Conservation (phyloP, 768 basidiomycete species). For the Leccinum rimulosum region DNA sequence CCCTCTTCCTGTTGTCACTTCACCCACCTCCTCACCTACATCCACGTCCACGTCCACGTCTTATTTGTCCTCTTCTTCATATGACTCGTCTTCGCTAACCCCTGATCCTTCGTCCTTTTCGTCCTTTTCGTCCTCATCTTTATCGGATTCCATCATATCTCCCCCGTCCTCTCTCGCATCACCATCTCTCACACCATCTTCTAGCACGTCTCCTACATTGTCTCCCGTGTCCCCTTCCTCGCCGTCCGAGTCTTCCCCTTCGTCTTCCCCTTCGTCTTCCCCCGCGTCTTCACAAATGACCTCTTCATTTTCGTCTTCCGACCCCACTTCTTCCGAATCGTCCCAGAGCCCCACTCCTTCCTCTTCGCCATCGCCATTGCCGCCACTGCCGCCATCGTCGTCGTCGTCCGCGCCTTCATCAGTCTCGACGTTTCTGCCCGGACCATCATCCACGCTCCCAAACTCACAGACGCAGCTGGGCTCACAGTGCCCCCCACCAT, state of each 20-base stretch:
- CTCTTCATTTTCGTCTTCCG: neutral
- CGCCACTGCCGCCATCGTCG: neutral
- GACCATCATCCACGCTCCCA: slow-evolving; percentile 1
- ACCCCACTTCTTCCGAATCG: neutral
- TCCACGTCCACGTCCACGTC: neutral
- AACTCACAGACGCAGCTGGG: slow-evolving; percentile 21
- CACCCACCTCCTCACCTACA: neutral
- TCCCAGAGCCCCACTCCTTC: neutral
- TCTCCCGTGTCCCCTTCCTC: neutral
- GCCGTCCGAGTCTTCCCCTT: neutral
- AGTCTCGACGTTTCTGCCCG: neutral
- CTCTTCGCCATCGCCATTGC: neutral
- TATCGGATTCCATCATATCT: neutral
- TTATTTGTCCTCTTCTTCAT: neutral
- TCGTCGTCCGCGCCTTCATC: neutral
- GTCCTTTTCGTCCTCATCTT: neutral
- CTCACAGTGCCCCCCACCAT: slow-evolving; percentile 22
- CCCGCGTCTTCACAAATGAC: neutral
- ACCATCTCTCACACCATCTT: neutral
- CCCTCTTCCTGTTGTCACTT: neutral
- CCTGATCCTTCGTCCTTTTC: neutral
- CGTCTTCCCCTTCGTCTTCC: too few relatives aligned
- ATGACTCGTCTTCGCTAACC: neutral
- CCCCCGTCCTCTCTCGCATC: neutral
- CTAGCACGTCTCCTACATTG: neutral